phyloP scores from a whole-genome alignment of 2,329 filamentous ascomycete genomes.

The Monilinia fructicola region DNA sequence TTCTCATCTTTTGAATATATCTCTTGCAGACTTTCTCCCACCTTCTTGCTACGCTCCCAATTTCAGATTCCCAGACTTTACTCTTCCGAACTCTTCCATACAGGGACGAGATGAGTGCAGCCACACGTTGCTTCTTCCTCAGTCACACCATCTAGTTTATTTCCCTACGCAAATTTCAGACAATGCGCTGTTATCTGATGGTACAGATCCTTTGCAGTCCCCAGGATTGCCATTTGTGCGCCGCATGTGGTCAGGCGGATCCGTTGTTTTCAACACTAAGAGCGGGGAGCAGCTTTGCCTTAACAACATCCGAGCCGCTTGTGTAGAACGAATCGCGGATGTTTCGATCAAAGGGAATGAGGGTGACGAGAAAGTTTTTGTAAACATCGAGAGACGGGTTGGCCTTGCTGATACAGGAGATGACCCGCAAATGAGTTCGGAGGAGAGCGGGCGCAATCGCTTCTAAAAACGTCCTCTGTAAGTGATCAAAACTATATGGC shows the following conservation, averaged over 20 bases:
- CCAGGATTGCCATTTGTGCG: constrained; percentile 71
- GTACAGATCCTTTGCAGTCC: constrained; percentile 76
- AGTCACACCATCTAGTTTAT: constrained; percentile 81
- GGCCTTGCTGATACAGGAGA: constrained; percentile 36
- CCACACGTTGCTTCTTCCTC: constrained; percentile 44
- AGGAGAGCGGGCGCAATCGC: constrained; percentile 29
- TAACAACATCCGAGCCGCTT: constrained; percentile 44
- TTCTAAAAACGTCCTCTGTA: neutral
- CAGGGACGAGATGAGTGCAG: constrained; percentile 4
- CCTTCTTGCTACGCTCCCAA: constrained; percentile 35
- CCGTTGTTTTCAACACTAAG: constrained; percentile 53
- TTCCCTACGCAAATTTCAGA: constrained; percentile 71
- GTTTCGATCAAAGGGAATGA: constrained; percentile 40
- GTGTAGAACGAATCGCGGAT: constrained; percentile 49
- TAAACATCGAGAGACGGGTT: constrained; percentile 35
- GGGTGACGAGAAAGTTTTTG: constrained; percentile 39
- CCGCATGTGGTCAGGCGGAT: constrained; percentile 87
- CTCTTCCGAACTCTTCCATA: constrained; percentile 18
- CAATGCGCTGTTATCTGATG: constrained; percentile 70
- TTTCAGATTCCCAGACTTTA: constrained; percentile 30
- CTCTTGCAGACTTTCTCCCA: constrained; percentile 58
- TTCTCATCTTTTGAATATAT: constrained; percentile 63
- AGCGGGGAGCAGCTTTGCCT: constrained; percentile 33
- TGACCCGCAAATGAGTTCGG: neutral
- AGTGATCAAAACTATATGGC: neutral